Evolutionary conservation across 257 asterid species (phyloP), one percentile per base, ranked within the genome.

Genomic region (Gentiana straminea): DNA sequence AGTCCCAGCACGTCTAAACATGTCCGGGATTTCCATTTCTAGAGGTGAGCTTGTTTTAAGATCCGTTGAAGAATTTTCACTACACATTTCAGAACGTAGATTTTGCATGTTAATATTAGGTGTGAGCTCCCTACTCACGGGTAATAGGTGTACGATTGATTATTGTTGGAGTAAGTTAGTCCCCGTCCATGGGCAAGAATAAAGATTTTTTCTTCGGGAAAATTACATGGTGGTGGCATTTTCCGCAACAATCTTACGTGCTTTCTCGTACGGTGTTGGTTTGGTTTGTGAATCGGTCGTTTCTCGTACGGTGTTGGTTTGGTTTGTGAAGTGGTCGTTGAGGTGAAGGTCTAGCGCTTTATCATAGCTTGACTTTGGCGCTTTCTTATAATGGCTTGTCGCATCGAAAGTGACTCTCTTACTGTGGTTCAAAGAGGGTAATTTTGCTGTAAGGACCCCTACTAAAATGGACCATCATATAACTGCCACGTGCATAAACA

Each of bases 1-100:
- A 45, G 99, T 92, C 71, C 97, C 99, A 78, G 95, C 99, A 51
- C 84, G 95, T 76, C 81, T 84, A 63, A 92, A 79, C 63, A 75
- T 85, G 68, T 74, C 71, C 13, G 67, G 71, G 47, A 56, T 58
- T 66, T 45, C 65, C 47, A 68, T 55, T 54, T 62, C 75, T 13
- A 38, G 57, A 46, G 24, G 51, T 54, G 56, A 52, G 49, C 52
- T 66, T 35, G 13, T 59, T 62, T 70, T 52, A 45, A 55, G 55
- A 41, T 54, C 67, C 49, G 65, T 50, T 13, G 52, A 43, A 72
- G 55, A 64, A 66, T 62, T 72, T 56, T 64, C 75, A 61, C 38
- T 64, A 51, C 89, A 82, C 36, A 49, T 65, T 55, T 77, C 82
- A 32, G 71, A 53, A 53, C 57, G 63, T 52, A 53, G 57, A 61